These are phyloP conservation scores for Botrytis pseudocinerea DNA, from an alignment of 2,329 filamentous ascomycete species.

Conservation along the genomic window DNA sequence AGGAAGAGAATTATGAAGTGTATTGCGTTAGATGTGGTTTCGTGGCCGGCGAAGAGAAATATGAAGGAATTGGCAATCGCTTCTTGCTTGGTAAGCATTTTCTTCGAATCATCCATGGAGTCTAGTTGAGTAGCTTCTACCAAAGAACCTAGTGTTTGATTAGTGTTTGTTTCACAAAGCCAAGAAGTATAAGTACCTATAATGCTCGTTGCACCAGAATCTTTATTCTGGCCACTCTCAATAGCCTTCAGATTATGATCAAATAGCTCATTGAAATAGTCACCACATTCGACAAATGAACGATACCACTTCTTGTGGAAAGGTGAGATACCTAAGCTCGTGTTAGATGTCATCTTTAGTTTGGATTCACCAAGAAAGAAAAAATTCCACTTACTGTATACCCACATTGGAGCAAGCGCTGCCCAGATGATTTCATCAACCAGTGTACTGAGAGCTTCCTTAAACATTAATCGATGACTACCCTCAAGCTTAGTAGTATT, in stretches of 20 bases:
- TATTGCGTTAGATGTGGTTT: conserved; percentile 74
- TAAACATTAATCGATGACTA: neutral
- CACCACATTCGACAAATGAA: neutral
- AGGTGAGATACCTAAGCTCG: neutral
- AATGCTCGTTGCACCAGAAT: conserved; percentile 46
- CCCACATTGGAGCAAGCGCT: neutral
- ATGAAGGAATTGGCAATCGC: conserved; percentile 72
- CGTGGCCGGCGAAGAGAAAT: conserved; percentile 72
- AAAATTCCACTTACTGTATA: neutral
- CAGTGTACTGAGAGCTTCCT: neutral
- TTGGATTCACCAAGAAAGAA: neutral
- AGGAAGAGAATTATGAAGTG: conserved; percentile 71
- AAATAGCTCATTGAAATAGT: neutral
- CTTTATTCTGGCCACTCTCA: conserved; percentile 30
- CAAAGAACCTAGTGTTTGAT: conserved; percentile 43
- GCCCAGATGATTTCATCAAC: neutral
- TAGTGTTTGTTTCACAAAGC: conserved; percentile 43
- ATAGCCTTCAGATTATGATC: conserved; percentile 26
- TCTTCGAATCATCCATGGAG: conserved; percentile 39
- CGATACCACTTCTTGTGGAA: conserved; percentile 2
- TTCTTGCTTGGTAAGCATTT: conserved; percentile 57
- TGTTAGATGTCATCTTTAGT: neutral
- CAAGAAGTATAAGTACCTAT: conserved; percentile 47
- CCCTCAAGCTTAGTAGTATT: conserved; percentile 41
- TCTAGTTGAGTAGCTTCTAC: conserved; percentile 51